phyloP scores from a whole-genome alignment of 257 asterid genomes.

The Ehretia macrophylla region DNA sequence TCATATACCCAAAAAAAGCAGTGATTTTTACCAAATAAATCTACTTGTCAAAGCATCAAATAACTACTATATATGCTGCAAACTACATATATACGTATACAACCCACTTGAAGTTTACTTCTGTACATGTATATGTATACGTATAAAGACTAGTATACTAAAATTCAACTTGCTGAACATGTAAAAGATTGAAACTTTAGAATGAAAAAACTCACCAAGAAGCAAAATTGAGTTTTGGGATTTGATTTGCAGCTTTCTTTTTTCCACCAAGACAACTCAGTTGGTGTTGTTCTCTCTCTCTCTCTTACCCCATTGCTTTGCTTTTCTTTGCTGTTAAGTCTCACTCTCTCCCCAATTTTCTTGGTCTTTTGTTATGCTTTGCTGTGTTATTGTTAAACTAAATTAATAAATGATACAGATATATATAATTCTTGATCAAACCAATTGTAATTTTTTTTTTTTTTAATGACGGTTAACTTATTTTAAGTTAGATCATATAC shows the following conservation, averaged over 20 bases:
- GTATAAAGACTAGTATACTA: too few relatives aligned
- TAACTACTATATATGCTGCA: too few relatives aligned
- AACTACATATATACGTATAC: background rate
- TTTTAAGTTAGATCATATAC: too few relatives aligned
- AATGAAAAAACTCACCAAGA: background rate
- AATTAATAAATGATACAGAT: too few relatives aligned
- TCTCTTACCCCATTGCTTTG: background rate
- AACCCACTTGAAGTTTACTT: background rate
- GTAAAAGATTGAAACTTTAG: background rate
- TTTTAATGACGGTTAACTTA: too few relatives aligned
- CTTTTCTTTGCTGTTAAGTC: background rate
- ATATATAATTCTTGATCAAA: too few relatives aligned
- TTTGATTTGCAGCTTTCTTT: background rate
- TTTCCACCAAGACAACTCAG: background rate
- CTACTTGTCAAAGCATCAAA: too few relatives aligned
- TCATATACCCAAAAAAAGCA: too few relatives aligned
- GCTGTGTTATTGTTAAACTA: background rate
- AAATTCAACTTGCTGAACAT: background rate
- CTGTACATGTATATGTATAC: background rate
- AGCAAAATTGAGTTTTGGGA: background rate
- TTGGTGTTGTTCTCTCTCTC: background rate
- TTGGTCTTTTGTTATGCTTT: background rate
- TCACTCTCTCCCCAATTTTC: background rate
- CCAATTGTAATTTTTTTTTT: too few relatives aligned
- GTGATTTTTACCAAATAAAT: background rate